Conservation (phyloP, 179 eudicot genomes). For the Silene vulgaris region DNA sequence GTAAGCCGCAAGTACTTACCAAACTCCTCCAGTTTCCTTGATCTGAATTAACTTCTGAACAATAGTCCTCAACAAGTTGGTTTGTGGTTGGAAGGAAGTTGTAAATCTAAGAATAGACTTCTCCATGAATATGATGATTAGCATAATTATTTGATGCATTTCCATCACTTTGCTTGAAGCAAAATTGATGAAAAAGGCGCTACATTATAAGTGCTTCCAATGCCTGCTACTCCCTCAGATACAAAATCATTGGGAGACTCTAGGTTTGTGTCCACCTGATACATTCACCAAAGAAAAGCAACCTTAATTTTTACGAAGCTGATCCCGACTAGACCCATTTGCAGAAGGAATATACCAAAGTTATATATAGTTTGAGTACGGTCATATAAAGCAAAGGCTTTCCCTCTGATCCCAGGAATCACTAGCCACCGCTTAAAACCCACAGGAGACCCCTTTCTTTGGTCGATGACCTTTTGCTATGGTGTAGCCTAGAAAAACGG, state of each 20-base stretch:
- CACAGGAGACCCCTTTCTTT: too few relatives aligned
- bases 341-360: not conserved
- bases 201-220: slow-evolving; percentile 47
- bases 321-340: not conserved
- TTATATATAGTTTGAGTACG: not conserved
- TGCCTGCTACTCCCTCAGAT: slow-evolving; percentile 60
- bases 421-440: too few relatives aligned
- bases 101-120: not conserved
- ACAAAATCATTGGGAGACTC: slow-evolving; percentile 69
- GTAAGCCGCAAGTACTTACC: not conserved
- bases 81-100: not conserved
- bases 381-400: not conserved
- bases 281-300: not conserved
- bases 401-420: too few relatives aligned
- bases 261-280: slow-evolving; percentile 91
- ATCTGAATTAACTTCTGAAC: not conserved
- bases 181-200: slow-evolving; percentile 42
- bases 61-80: not conserved
- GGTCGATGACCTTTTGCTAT: too few relatives aligned
- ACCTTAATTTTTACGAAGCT: not conserved
- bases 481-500: not conserved
- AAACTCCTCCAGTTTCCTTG: not conserved
- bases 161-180: slow-evolving; percentile 15
- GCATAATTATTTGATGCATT: not conserved
- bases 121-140: not conserved